Base-by-base conservation (phyloP, 1,284 basidiomycete species). In the Naganishia cerealis region DNA sequence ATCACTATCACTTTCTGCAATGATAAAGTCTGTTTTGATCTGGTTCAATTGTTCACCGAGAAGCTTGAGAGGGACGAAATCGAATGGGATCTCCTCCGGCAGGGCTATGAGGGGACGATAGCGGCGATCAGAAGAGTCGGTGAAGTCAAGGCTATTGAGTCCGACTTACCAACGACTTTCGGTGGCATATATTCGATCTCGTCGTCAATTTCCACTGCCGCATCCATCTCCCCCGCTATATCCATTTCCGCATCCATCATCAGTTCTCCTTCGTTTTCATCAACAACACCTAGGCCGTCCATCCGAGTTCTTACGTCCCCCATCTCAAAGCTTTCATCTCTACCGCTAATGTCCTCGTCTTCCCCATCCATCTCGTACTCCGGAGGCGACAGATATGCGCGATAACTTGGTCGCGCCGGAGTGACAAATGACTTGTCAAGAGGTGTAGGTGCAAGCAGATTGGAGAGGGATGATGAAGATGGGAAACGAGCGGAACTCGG, bases 341-440 rank as follows among this genome's bases (percentile, higher is more conserved):
- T 36, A 4, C 48, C 42, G 10, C 56, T 59, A 13, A 52, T 21
- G 21, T 58, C 57, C 29, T 57, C 58, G 50, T 67, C 66, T 18
- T 67, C 66, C 10, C 50, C 50, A 13, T 53, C 46, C 26, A 40
- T 43, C 63, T 52, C 53, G n/a, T 67, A 63, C 29, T 54, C 61
- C 38, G 61, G 61, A 12, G 61, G 61, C 18, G 61, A 63, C 3
- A 63, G 50, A 33, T 63, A 63, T 15, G 61, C 61, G 24, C 61
- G 61, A 26, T 63, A 63, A 43, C 61, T 63, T 18, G 61, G 61
- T 54, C 61, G 36, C 15, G 48, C 48, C 6, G 61, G 61, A 5
- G 61, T 63, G 9, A 63, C 53, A 50, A 63, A 63, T 33, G 61
- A 75, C 57, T 79, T 18, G 73, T 79, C 70, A 67, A 77, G 65